Conservation (phyloP, 345 rosid genomes). For the Draba incana region DNA sequence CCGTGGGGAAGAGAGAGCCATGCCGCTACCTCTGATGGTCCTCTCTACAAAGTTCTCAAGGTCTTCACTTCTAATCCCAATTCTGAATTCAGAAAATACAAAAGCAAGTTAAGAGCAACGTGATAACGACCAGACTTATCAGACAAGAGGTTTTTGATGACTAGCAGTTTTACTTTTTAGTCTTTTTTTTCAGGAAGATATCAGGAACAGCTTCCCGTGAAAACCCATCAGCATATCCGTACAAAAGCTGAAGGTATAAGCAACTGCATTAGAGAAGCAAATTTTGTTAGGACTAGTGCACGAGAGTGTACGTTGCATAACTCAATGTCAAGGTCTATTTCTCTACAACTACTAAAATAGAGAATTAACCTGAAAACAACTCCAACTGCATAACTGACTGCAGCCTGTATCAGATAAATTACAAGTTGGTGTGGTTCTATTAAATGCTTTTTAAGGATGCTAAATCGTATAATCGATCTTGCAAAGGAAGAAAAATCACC, state of each 20-base stretch:
- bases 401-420: slow-evolving; percentile 58
- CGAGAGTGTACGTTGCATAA: background rate
- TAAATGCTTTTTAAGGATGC: background rate
- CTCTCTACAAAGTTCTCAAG: slow-evolving; percentile 64
- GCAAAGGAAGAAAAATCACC: background rate
- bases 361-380: slow-evolving; percentile 76
- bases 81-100: slow-evolving; percentile 47
- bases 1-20: slow-evolving; percentile 92
- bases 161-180: slow-evolving; percentile 58
- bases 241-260: slow-evolving; percentile 92
- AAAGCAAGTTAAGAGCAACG: slow-evolving; percentile 18
- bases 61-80: slow-evolving; percentile 87
- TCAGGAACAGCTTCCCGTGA: slow-evolving; percentile 74
- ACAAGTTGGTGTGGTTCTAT: background rate
- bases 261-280: slow-evolving; percentile 68
- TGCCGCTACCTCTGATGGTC: slow-evolving; percentile 63
- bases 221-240: slow-evolving; percentile 64
- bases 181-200: slow-evolving; percentile 69
- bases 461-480: background rate
- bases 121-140: slow-evolving; percentile 8
- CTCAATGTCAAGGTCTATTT: background rate
- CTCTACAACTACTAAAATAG: background rate
- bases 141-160: slow-evolving; percentile 1
- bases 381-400: slow-evolving; percentile 81
- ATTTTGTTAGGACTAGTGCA: slow-evolving; percentile 38